Base-by-base conservation (phyloP, 2,329 filamentous ascomycete species). In the Phyllosticta capitalensis region DNA sequence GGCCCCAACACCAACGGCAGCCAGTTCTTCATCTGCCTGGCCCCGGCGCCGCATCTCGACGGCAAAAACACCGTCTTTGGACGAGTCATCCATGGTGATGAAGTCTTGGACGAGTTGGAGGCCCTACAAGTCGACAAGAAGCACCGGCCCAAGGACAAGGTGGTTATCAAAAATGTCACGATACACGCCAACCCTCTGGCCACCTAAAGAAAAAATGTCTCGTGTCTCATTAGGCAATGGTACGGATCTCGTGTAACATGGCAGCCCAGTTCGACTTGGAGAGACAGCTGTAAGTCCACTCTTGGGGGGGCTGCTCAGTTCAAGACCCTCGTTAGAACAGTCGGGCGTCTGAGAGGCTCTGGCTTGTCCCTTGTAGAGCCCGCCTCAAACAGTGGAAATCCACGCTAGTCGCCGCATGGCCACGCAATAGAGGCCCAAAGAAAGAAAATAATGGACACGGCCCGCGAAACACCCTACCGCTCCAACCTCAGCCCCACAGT, bases 21-120 rank as follows among this genome's bases (percentile, higher is more conserved):
- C 54, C 89, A 95, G 71, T 95, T 94, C 75, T 95, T 92, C 72
- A 78, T 94, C 62, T 84, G 86, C 1, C 87, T 91, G 66, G 87
- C 87, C 61, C 84, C 88, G 64, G 88, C 89, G 24, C 83, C 88
- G 45, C 90, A 94, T 74, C 77, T 95, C 50, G 90, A 94, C 71
- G 89, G 89, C 4, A 82, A 90, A 70, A 94, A 94, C 69, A 92
- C 89, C 0, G 86, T 92, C 1, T 92, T 95, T 74, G 89, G 89
- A 10, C 85, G 86, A 71, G 78, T 92, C 33, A 69, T 87, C 49
- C 76, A 76, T 67, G 70, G 75, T 10, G 63, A 76, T 59, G 82
- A 78, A 38, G 88, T 87, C 5, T 73, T 94, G 65, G 83, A 85
- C 59, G 85, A 83, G 71, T 80, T 94, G 67, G 89, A 94, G 76